Base-by-base conservation (phyloP, 2,329 filamentous ascomycete genomes). In the Leptographium wingfieldii region DNA sequence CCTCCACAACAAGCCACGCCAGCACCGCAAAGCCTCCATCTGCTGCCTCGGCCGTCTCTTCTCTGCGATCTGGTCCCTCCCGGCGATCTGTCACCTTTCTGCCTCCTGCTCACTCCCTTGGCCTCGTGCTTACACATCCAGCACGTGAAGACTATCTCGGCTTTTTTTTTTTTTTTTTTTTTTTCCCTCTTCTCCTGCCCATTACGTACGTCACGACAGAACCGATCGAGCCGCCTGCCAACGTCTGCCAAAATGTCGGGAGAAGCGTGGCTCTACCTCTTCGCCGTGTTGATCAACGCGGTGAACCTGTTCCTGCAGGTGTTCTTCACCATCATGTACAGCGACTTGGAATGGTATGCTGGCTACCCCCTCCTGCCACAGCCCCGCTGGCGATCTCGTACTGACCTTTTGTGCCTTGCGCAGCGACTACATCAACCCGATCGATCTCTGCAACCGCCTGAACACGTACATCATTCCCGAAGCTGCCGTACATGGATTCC, bases 241-340 rank as follows among this genome's bases (percentile, higher is more conserved):
- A 22, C 22, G 22, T 22, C 35, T 25, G 63, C 65, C 70, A 77
- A 69, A 66, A 96, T 96, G 92, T 96, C 92, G 71, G 92, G 92
- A 76, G 92, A 96, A 83, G 92, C 92, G 74, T 96, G 94, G 94
- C 81, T 99, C 74, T 99, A 95, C 80, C 86, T 99, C 70, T 82
- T 99, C 76, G 87, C 92, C 77, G 95, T 99, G 76, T 83, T 99
- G 73, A 95, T 99, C 81, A 99, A 99, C 80, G 94, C 94, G 79
- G 92, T 99, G 84, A 99, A 99, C 81, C 84, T 99, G 71, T 99
- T 99, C 77, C 83, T 99, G 61, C 95, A 99, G 80, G 94, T 99
- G 69, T 99, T 99, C 83, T 99, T 99, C 80, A 99, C 94, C 61
- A 99, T 99, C 73, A 99, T 99, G 95, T 99, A 97, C 79, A 96